These are phyloP conservation scores for Lithospermum erythrorhizon DNA, from an alignment of 257 asterid genomes.

Conservation along the genomic window DNA sequence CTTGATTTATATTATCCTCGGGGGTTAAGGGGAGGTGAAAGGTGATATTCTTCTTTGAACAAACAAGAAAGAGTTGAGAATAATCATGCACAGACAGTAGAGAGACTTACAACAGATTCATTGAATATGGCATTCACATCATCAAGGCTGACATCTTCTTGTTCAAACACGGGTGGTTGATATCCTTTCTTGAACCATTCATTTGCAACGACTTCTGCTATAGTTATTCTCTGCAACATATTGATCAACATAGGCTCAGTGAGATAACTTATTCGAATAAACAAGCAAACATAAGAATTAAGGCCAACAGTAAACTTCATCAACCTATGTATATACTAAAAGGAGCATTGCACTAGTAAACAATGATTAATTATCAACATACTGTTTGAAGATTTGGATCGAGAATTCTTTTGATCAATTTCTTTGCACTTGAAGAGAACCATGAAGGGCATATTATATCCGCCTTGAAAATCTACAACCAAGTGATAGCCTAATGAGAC, in stretches of 20 bases:
- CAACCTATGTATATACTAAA: neutral
- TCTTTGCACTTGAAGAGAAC: constrained; percentile 81
- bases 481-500: constrained; percentile 12
- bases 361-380: constrained; percentile 12
- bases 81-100: neutral
- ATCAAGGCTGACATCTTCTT: constrained; percentile 74
- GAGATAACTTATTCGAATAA: neutral
- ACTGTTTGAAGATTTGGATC: constrained; percentile 92
- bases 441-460: constrained; percentile 79
- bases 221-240: constrained; percentile 62
- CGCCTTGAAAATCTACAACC: constrained; percentile 79
- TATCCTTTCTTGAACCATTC: constrained; percentile 98
- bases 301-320: neutral
- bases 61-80: neutral
- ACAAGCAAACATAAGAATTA: neutral
- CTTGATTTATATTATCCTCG: neutral
- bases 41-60: neutral
- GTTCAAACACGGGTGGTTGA: constrained; percentile 59
- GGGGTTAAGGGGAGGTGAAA: neutral
- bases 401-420: constrained; percentile 73
- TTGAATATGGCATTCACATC: constrained; percentile 69
- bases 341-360: neutral
- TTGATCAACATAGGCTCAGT: too few species aligned
- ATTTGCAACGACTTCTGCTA: constrained; percentile 57
- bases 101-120: constrained; percentile 44